These are phyloP conservation scores for Huntiella decipiens DNA, from an alignment of 2,329 filamentous ascomycete species.

Conservation along the genomic window DNA sequence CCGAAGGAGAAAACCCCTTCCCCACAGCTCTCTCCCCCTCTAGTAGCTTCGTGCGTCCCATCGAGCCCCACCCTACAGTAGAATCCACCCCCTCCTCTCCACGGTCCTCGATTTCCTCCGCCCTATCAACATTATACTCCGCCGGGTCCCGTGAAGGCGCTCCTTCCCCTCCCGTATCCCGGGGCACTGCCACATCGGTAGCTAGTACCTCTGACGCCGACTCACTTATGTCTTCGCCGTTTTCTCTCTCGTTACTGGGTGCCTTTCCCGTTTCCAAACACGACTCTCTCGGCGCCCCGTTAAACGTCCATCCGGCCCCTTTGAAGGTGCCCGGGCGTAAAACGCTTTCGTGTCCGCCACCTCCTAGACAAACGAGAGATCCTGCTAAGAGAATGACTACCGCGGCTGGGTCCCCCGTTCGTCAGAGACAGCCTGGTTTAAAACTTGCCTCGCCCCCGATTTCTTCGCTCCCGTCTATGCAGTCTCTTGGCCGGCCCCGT, in stretches of 20 bases:
- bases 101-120: constrained; percentile 29
- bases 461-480: not conserved
- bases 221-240: not conserved
- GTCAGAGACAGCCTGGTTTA: not conserved
- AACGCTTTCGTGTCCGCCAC: constrained; percentile 7
- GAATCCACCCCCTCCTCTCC: not conserved
- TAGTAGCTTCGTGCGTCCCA: constrained; percentile 4
- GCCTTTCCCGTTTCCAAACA: constrained; percentile 10
- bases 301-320: not conserved
- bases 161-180: constrained; percentile 1
- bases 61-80: not conserved
- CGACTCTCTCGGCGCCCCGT: constrained; percentile 2
- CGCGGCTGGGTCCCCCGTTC: constrained; percentile 2
- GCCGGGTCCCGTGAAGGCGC: constrained; percentile 28
- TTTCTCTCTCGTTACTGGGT: constrained; percentile 1
- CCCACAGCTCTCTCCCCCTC: constrained; percentile 9
- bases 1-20: not conserved
- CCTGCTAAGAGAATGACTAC: not conserved
- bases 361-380: not conserved
- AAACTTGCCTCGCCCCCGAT: constrained; percentile 1
- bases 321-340: constrained; percentile 1
- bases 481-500: not conserved
- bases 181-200: constrained; percentile 1
- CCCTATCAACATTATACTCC: constrained; percentile 38
- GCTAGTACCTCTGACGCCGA: constrained; percentile 5